phyloP scores from a whole-genome alignment of 352 stramenopile species.

The Phytophthora fragariae region DNA sequence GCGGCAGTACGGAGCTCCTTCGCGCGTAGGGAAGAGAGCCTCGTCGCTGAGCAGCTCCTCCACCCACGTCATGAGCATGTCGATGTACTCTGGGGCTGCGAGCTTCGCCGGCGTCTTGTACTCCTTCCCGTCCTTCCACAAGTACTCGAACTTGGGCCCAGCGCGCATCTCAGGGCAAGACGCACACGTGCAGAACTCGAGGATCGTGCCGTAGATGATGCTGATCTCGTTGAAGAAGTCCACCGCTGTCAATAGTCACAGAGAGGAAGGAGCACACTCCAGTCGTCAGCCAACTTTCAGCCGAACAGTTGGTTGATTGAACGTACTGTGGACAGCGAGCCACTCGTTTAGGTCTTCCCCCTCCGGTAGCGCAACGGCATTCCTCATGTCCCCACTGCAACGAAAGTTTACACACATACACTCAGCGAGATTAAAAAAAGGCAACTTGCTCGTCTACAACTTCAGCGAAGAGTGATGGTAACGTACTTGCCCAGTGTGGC shows the following conservation, averaged over 20 bases:
- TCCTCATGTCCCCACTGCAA: slow-evolving; percentile 71
- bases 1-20: slow-evolving; percentile 75
- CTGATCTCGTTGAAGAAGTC: slow-evolving; percentile 97
- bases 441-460: slow-evolving; percentile 22
- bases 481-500: slow-evolving; percentile 84
- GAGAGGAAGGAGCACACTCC: neutral
- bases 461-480: slow-evolving; percentile 28
- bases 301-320: neutral
- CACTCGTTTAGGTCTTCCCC: slow-evolving; percentile 93
- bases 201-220: slow-evolving; percentile 92
- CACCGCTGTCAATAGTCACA: slow-evolving; percentile 60
- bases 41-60: slow-evolving; percentile 91
- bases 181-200: slow-evolving; percentile 79
- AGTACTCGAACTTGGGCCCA: slow-evolving; percentile 90
- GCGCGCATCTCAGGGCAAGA: slow-evolving; percentile 82
- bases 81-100: slow-evolving; percentile 91
- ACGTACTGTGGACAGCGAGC: slow-evolving; percentile 92
- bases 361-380: slow-evolving; percentile 64
- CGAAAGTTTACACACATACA: neutral
- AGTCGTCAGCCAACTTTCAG: neutral
- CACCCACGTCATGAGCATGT: slow-evolving; percentile 93
- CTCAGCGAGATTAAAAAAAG: neutral
- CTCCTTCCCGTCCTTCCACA: slow-evolving; percentile 85
- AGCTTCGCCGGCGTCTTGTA: slow-evolving; percentile 80
- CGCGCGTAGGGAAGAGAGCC: slow-evolving; percentile 73